Evolutionary conservation across 108 stramenopile genomes (phyloP), one percentile per base, ranked within the genome.

Genomic region (Fragilaria crotonensis): DNA sequence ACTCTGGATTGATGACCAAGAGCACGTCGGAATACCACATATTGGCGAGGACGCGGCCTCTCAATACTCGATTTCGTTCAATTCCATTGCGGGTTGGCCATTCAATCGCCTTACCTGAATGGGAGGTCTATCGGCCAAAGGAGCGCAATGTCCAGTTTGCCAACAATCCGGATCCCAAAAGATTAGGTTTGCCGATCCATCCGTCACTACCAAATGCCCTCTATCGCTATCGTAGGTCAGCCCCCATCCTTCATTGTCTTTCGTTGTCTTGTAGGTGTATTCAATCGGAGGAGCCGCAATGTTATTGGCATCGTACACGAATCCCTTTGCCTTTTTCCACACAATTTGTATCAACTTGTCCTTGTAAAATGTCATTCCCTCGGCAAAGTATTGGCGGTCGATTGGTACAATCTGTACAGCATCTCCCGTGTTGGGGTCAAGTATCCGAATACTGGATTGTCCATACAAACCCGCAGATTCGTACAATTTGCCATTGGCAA

Each of bases 61-160:
- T 70, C 81, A 86, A 29, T 62, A 84, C 63, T 93, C 91, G 53
- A 93, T 69, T 65, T 93, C 91, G 46, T 93, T 93, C 30, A 93
- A 48, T 30, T 78, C 48, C 18, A 46, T 32, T 18, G 87, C 85
- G 29, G 25, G 3, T 1, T 25, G 25, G 29, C 85, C 85, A 50
- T 75, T 58, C 33, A 68, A 57, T 33, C 90, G 64, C 5, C 56
- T 70, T 5, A 89, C 87, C 26, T 22, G 19, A 47, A 81, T n/a
- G 0, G 75, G 75, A 3, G n/a, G n/a, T n/a, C n/a, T n/a, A 41
- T 41, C 36, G 11, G 36, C 7, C 14, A 11, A 11, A 14, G 36
- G 36, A 41, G 36, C 36, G 14, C 36, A 41, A 41, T 41, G 36
- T 11, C 36, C 14, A 11, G 7, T 41, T 31, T 62, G 22, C 11